These are phyloP conservation scores for Viola odorata DNA, from an alignment of 345 rosid genomes.

Conservation along the genomic window DNA sequence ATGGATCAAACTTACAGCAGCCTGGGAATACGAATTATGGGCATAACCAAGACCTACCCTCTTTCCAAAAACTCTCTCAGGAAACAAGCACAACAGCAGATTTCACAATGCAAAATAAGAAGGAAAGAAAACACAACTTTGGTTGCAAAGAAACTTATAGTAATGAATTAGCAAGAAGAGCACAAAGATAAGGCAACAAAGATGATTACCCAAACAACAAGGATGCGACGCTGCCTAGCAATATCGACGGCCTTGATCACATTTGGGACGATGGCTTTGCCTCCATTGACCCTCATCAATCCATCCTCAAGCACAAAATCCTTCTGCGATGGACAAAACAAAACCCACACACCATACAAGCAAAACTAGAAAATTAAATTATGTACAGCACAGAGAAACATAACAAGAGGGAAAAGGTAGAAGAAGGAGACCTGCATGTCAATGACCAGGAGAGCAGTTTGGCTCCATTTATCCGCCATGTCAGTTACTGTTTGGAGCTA, in stretches of 20 bases:
- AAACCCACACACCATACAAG: neutral
- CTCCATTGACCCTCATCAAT: slow-evolving; percentile 51
- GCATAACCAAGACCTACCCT: too few species aligned
- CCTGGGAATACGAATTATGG: too few species aligned
- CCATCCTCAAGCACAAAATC: slow-evolving; percentile 60
- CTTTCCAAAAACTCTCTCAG: too few species aligned
- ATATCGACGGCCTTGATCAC: slow-evolving; percentile 59
- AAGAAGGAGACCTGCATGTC: slow-evolving; percentile 72
- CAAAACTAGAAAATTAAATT: neutral
- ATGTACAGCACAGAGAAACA: neutral
- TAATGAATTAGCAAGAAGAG: neutral
- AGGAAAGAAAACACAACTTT: too few species aligned
- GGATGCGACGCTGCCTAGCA: slow-evolving; percentile 70
- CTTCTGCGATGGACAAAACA: slow-evolving; percentile 33
- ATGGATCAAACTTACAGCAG: too few species aligned
- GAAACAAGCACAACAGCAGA: too few species aligned
- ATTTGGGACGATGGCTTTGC: slow-evolving; percentile 57
- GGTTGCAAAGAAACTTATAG: too few species aligned
- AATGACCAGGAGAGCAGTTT: slow-evolving; percentile 77
- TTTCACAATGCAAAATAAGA: too few species aligned
- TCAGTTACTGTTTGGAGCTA: too few species aligned
- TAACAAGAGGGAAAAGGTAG: neutral
- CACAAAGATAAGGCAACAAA: neutral
- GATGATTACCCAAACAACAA: slow-evolving; percentile 69
- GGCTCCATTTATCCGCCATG: slow-evolving; percentile 50